Evolutionary conservation across 2,329 filamentous ascomycete genomes (phyloP).

Genomic region (Phialophora expanda): DNA sequence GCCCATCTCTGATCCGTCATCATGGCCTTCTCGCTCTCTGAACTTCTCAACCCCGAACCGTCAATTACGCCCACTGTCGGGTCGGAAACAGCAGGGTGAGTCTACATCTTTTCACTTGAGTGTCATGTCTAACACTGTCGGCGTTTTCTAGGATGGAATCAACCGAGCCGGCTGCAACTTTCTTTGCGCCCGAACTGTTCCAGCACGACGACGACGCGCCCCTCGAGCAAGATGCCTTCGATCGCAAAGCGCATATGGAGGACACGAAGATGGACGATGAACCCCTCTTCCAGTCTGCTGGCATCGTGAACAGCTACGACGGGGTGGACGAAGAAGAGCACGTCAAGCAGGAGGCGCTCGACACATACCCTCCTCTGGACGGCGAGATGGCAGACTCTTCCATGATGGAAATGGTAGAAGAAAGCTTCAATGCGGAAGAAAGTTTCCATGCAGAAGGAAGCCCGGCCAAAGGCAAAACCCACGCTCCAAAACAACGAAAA

Average conservation of each 20-base stretch:
- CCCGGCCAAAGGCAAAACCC: conserved; percentile 13
- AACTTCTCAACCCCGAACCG: conserved; percentile 32
- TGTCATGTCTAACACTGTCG: conserved; percentile 6
- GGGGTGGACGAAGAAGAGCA: conserved; percentile 21
- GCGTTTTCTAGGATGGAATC: conserved; percentile 26
- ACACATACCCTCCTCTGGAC: conserved; percentile 32
- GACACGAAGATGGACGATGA: conserved; percentile 32
- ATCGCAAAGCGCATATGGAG: conserved; percentile 24
- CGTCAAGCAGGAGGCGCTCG: conserved; percentile 30
- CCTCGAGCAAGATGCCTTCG: conserved; percentile 25
- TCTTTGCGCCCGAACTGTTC: conserved; percentile 39
- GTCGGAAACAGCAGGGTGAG: conserved; percentile 18
- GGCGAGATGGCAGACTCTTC: conserved; percentile 18
- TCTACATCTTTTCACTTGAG: background rate
- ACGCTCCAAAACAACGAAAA: conserved; percentile 28
- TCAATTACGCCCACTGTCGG: background rate
- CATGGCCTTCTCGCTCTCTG: conserved; percentile 30
- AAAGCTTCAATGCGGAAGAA: conserved; percentile 15
- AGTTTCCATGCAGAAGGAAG: conserved; percentile 15
- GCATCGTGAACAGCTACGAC: conserved; percentile 9
- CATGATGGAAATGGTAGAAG: conserved; percentile 25
- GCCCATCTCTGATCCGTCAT: conserved; percentile 7
- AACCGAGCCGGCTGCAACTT: conserved; percentile 19
- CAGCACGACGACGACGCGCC: conserved; percentile 30
- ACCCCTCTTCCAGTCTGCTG: conserved; percentile 18